Evolutionary conservation across 2,329 filamentous ascomycete genomes (phyloP).

Genomic region (Diplodia seriata): DNA sequence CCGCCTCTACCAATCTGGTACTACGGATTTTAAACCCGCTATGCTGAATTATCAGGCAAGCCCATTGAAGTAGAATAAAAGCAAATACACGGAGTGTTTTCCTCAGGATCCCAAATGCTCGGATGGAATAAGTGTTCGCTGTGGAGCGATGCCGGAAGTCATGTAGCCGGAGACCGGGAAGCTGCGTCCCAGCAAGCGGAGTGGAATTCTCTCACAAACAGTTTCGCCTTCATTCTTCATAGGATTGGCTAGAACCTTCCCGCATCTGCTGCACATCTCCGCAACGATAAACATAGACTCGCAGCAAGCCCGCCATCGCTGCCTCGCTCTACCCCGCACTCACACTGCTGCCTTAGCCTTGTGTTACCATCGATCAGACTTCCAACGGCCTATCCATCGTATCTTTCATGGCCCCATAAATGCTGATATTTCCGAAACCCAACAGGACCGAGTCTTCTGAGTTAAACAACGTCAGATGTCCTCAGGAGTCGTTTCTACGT

Average conservation of each 20-base stretch:
- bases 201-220: background rate
- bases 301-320: too few relatives aligned
- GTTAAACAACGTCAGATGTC: background rate
- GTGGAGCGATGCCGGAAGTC: background rate
- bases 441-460: background rate
- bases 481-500: background rate
- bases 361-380: background rate
- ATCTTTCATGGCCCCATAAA: too few relatives aligned
- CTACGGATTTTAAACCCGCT: too few relatives aligned
- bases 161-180: background rate
- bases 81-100: too few relatives aligned
- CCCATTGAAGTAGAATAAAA: too few relatives aligned
- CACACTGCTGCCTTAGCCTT: background rate
- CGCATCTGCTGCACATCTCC: background rate
- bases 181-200: background rate
- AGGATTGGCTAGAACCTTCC: background rate
- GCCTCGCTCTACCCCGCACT: background rate
- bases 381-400: background rate
- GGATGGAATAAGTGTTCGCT: too few relatives aligned
- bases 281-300: background rate
- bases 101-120: too few relatives aligned
- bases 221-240: background rate
- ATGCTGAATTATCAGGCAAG: too few relatives aligned
- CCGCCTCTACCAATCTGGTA: too few relatives aligned
- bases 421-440: too few relatives aligned